A percentile compares a stretch with the other conserved stretches of the same genome.
Evolutionary conservation across 371 early-diverging fungal species (phyloP).

Genomic region (Mortierella sp.): DNA sequence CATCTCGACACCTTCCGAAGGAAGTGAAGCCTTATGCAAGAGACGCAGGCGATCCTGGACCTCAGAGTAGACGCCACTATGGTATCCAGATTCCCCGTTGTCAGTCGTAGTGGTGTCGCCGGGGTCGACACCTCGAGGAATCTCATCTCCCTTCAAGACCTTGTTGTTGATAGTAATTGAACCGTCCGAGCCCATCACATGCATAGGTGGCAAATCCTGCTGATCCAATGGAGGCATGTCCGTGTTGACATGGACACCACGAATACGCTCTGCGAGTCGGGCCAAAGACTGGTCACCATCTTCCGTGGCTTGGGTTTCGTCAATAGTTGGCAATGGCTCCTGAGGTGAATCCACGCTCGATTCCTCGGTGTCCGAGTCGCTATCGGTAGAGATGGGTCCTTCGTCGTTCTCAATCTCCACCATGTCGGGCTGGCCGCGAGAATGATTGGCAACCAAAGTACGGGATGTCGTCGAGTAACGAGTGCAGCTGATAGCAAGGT

Average conservation of each 20-base stretch:
- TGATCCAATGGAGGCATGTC: constrained; percentile 37
- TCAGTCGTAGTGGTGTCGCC: constrained; percentile 1
- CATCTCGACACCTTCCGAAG: constrained; percentile 34
- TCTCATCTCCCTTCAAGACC: constrained; percentile 34
- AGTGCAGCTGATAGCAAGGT: constrained; percentile 29
- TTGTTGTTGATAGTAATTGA: constrained; percentile 22
- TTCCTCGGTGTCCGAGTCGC: background rate
- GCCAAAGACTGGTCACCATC: background rate
- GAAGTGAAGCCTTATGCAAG: constrained; percentile 5
- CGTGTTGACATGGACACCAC: constrained; percentile 17
- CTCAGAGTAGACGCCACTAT: constrained; percentile 32
- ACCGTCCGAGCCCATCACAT: constrained; percentile 12
- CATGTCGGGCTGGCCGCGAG: constrained; percentile 2
- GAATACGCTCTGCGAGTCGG: constrained; percentile 15
- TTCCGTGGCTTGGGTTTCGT: background rate
- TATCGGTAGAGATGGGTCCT: constrained; percentile 9
- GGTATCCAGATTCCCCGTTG: constrained; percentile 40
- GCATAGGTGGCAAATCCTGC: constrained; percentile 38
- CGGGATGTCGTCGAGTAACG: constrained; percentile 32
- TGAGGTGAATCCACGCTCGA: background rate
- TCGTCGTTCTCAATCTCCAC: constrained; percentile 23
- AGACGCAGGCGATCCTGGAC: constrained; percentile 33
- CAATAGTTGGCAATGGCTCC: background rate
- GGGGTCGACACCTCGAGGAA: constrained; percentile 12
- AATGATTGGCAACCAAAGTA: background rate